Evolutionary conservation across 495 filamentous ascomycete species (phyloP).

Genomic region (Recurvomyces mirabilis): DNA sequence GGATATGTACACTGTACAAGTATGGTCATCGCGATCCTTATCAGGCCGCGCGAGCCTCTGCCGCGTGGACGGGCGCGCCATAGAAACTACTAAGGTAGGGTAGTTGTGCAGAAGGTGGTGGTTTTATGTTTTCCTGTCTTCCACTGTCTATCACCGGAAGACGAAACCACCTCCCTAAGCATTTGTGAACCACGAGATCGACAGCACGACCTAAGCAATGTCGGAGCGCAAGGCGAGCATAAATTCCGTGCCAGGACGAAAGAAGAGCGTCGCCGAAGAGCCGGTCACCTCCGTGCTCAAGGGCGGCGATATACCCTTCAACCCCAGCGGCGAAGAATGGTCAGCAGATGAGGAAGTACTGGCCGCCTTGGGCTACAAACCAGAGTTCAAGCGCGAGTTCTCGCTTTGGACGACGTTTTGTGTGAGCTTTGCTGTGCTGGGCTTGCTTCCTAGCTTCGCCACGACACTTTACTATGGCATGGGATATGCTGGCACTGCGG

Average conservation of each 20-base stretch:
- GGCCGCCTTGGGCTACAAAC: constrained; percentile 50
- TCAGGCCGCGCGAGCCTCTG: too few species aligned
- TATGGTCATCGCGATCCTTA: too few species aligned
- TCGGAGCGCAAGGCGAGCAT: constrained; percentile 20
- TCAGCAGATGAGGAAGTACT: constrained; percentile 57
- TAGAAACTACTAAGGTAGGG: too few species aligned
- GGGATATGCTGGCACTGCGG: constrained; percentile 66
- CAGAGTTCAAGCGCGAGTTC: constrained; percentile 74
- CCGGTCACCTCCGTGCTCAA: constrained; percentile 59
- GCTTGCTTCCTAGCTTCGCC: constrained; percentile 63
- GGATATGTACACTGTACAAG: too few species aligned
- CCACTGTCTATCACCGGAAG: too few species aligned
- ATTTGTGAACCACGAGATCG: too few species aligned
- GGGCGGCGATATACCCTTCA: constrained; percentile 48
- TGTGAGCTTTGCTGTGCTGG: constrained; percentile 66
- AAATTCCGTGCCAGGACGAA: constrained; percentile 12
- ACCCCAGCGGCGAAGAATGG: constrained; percentile 38
- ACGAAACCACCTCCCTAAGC: too few species aligned
- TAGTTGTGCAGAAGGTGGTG: too few species aligned
- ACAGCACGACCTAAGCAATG: too few species aligned
- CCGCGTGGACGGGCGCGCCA: too few species aligned
- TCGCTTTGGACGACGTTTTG: constrained; percentile 75
- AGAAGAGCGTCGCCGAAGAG: constrained; percentile 36
- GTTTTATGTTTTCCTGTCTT: too few species aligned
- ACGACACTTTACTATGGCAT: constrained; percentile 68